These are phyloP conservation scores for Talaromyces thailandensis DNA, from an alignment of 495 filamentous ascomycete species.

Conservation along the genomic window DNA sequence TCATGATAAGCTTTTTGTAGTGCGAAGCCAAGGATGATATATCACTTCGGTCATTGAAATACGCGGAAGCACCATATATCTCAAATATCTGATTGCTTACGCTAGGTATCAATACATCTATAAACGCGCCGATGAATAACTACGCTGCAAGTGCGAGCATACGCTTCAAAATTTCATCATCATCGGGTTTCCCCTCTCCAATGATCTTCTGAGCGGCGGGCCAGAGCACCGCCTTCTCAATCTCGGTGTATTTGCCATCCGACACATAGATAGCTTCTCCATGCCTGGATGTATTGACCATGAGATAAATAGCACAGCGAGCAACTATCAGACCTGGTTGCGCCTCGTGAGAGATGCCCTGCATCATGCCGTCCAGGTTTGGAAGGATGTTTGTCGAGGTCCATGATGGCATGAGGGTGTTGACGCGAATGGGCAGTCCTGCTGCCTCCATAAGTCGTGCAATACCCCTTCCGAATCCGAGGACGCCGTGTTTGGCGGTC, in stretches of 20 bases:
- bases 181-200: not conserved
- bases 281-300: conserved; percentile 22
- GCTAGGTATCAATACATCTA: too few relatives aligned
- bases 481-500: conserved; percentile 29
- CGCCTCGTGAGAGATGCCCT: conserved; percentile 12
- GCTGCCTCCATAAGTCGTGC: conserved; percentile 7
- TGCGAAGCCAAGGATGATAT: not conserved
- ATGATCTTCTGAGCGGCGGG: not conserved
- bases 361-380: conserved; percentile 10
- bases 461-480: conserved; percentile 26
- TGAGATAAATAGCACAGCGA: conserved; percentile 24
- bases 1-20: not conserved
- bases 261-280: conserved; percentile 31
- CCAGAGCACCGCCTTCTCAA: conserved; percentile 20
- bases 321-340: conserved; percentile 30
- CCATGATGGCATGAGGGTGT: conserved; percentile 35
- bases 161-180: conserved; percentile 1
- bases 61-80: too few relatives aligned
- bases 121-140: not conserved
- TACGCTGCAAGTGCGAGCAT: not conserved
- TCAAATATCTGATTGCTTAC: too few relatives aligned
- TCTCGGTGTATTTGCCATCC: conserved; percentile 26
- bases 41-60: too few relatives aligned
- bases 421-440: conserved; percentile 21
- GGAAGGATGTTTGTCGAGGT: conserved; percentile 27